phyloP scores from a whole-genome alignment of 2,329 filamentous ascomycete genomes.

The Chlorencoelia australis region DNA sequence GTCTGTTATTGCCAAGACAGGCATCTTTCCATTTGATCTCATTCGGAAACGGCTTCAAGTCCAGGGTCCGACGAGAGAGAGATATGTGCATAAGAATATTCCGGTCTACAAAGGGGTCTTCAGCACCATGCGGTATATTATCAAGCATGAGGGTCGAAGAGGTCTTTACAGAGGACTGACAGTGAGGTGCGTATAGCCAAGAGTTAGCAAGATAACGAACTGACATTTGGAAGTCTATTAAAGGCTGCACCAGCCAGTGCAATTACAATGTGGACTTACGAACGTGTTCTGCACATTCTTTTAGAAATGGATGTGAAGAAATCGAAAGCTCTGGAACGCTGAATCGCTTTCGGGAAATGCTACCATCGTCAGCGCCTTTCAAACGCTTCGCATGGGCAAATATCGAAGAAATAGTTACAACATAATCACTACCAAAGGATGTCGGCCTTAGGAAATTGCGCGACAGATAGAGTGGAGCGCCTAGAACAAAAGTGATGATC shows the following conservation, averaged over 20 bases:
- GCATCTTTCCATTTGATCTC: slow-evolving; percentile 85
- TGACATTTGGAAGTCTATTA: slow-evolving; percentile 45
- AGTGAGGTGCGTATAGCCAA: slow-evolving; percentile 41
- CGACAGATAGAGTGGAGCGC: too few species aligned
- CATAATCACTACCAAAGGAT: too few species aligned
- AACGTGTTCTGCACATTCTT: slow-evolving; percentile 40
- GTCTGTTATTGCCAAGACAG: slow-evolving; percentile 75
- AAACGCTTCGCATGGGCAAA: too few species aligned
- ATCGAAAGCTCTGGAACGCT: not conserved
- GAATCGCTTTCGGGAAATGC: too few species aligned
- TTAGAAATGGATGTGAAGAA: slow-evolving; percentile 22
- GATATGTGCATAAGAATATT: slow-evolving; percentile 80
- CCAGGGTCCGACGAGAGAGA: slow-evolving; percentile 72
- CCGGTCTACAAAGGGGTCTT: slow-evolving; percentile 66
- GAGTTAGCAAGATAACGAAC: not conserved
- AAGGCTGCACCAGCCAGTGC: slow-evolving; percentile 82
- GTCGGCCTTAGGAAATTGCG: too few species aligned
- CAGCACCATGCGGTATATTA: slow-evolving; percentile 56
- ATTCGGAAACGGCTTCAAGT: slow-evolving; percentile 91
- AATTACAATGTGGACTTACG: slow-evolving; percentile 71
- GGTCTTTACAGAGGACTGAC: slow-evolving; percentile 82
- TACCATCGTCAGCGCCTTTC: too few species aligned
- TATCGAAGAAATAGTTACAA: too few species aligned
- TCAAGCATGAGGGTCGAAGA: slow-evolving; percentile 61
- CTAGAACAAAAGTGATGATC: too few species aligned